Conservation (phyloP, 2,329 filamentous ascomycete species). For the Lasiodiplodia citricola region DNA sequence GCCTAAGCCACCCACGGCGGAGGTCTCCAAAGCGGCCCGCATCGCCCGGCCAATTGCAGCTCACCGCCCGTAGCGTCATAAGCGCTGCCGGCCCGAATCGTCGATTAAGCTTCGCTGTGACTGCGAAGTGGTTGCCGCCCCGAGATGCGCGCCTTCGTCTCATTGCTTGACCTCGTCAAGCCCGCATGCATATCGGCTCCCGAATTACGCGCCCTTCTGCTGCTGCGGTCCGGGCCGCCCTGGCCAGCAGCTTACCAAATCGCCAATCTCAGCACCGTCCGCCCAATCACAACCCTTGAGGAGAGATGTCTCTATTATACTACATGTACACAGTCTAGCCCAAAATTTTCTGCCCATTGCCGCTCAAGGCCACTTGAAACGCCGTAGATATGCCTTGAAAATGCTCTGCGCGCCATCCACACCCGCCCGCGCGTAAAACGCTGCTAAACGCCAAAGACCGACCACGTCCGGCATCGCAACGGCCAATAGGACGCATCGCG, state of each 20-base stretch:
- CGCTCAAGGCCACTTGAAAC: slow-evolving; percentile 15
- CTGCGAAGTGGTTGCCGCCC: slow-evolving; percentile 6
- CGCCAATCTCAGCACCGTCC: not conserved
- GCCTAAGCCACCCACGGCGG: slow-evolving; percentile 20
- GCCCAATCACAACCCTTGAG: not conserved
- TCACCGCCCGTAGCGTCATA: slow-evolving; percentile 10
- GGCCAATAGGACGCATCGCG: slow-evolving; percentile 7
- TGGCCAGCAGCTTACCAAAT: not conserved
- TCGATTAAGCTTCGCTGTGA: not conserved
- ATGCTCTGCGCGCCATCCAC: slow-evolving; percentile 23
- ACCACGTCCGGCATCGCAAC: slow-evolving; percentile 11
- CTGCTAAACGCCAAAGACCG: slow-evolving; percentile 27
- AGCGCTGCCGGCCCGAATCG: slow-evolving; percentile 19
- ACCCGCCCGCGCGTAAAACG: slow-evolving; percentile 20
- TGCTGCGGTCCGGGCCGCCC: slow-evolving; percentile 3
- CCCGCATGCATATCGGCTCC: not conserved
- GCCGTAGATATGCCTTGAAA: slow-evolving; percentile 26
- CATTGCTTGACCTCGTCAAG: not conserved
- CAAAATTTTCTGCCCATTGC: slow-evolving; percentile 3
- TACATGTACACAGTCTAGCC: slow-evolving; percentile 23
- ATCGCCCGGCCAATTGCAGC: slow-evolving; percentile 4
- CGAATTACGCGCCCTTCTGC: not conserved
- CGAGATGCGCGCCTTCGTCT: not conserved
- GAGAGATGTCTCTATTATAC: slow-evolving; percentile 24
- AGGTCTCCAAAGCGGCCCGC: slow-evolving; percentile 22